Evolutionary conservation across 176 grass and related monocot genomes (phyloP).

Genomic region (Neostapfia colusana): DNA sequence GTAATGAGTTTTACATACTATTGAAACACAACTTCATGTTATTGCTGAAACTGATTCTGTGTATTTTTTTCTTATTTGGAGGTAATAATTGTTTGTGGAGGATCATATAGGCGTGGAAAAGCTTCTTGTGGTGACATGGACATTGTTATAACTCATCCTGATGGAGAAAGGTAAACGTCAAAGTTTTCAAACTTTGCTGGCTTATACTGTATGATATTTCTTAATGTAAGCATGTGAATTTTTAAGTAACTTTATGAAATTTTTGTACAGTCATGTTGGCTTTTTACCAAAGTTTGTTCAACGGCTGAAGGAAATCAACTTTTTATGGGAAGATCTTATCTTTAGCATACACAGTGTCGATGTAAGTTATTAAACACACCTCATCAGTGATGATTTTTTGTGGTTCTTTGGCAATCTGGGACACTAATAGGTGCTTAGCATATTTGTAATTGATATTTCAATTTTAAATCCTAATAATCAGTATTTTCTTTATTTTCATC

Average conservation of each 20-base stretch:
- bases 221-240: neutral
- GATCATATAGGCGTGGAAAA: slow-evolving; percentile 97
- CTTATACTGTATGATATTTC: neutral
- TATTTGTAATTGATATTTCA: slow-evolving; percentile 1
- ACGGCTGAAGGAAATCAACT: slow-evolving; percentile 75
- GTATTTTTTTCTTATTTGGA: slow-evolving; percentile 45
- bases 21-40: neutral
- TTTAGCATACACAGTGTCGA: slow-evolving; percentile 89
- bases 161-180: slow-evolving; percentile 73
- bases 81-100: slow-evolving; percentile 85
- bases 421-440: neutral
- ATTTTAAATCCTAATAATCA: neutral
- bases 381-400: neutral
- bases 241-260: neutral
- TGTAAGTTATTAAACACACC: slow-evolving; percentile 48
- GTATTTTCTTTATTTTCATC: neutral
- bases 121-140: slow-evolving; percentile 94
- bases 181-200: neutral
- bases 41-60: slow-evolving; percentile 7
- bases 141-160: slow-evolving; percentile 85
- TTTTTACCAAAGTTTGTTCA: slow-evolving; percentile 80
- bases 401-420: neutral
- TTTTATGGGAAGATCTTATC: slow-evolving; percentile 93
- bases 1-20: neutral
- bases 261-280: slow-evolving; percentile 69